phyloP scores from a whole-genome alignment of 2,329 filamentous ascomycete genomes.

The Volutella citrinella region DNA sequence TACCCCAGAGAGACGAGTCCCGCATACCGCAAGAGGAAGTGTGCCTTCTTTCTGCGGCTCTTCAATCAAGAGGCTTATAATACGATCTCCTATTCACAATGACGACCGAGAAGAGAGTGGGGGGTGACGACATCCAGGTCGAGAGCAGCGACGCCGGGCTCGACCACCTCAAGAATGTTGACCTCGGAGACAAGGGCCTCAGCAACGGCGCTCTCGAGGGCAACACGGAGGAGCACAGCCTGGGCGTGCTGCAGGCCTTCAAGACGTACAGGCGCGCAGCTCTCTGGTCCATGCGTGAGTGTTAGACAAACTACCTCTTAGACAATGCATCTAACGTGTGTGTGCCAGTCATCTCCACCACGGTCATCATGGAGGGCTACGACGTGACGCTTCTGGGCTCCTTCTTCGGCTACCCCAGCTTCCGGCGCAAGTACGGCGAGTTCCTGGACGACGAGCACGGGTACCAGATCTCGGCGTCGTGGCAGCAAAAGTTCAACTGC shows the following conservation, averaged over 20 bases:
- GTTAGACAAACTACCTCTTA: too few relatives aligned
- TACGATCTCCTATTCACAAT: conserved; percentile 12
- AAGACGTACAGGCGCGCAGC: conserved; percentile 40
- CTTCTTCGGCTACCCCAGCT: conserved; percentile 43
- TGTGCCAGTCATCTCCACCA: conserved; percentile 41
- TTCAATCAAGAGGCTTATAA: neutral
- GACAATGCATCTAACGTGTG: too few relatives aligned
- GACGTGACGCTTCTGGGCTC: conserved; percentile 45
- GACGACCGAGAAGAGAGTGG: conserved; percentile 19
- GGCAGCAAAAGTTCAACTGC: conserved; percentile 48
- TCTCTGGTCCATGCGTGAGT: conserved; percentile 38
- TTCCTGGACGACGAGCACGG: conserved; percentile 30
- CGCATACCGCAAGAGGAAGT: neutral
- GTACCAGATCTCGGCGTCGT: conserved; percentile 46
- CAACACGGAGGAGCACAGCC: conserved; percentile 35
- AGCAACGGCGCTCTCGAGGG: conserved; percentile 34
- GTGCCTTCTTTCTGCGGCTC: neutral
- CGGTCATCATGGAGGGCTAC: conserved; percentile 51
- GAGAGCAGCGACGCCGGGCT: conserved; percentile 29
- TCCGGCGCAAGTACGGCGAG: conserved; percentile 39
- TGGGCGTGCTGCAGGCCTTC: conserved; percentile 31
- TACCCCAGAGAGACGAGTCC: neutral
- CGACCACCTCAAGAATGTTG: conserved; percentile 30
- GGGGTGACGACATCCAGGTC: conserved; percentile 22
- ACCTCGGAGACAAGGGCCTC: conserved; percentile 35